Percentiles rank a stretch among this genome's conserved stretches.
These are phyloP conservation scores for Mycena galopus DNA, from an alignment of 768 basidiomycete species.

Conservation along the genomic window DNA sequence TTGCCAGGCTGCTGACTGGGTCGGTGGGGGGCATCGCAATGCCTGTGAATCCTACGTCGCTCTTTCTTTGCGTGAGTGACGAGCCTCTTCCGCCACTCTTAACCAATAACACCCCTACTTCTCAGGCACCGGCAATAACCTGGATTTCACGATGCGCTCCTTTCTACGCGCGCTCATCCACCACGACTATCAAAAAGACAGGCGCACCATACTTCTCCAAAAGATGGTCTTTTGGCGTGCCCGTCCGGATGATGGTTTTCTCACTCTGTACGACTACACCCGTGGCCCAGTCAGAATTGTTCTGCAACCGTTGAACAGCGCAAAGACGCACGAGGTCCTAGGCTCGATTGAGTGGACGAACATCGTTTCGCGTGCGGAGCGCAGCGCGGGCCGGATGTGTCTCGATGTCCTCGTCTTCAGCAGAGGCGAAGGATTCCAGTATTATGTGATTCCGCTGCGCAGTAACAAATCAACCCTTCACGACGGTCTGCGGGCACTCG, in stretches of 20 bases:
- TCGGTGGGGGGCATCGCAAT: neutral
- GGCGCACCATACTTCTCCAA: neutral
- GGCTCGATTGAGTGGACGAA: neutral
- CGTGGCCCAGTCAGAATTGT: too few species aligned
- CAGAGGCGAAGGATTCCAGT: neutral
- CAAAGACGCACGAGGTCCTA: neutral
- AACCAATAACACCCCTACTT: too few species aligned
- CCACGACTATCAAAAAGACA: neutral
- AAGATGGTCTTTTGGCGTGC: neutral
- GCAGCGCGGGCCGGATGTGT: too few species aligned
- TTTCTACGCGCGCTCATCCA: too few species aligned
- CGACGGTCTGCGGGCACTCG: neutral
- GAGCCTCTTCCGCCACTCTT: too few species aligned
- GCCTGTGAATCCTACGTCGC: neutral
- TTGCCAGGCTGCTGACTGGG: neutral
- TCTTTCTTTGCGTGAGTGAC: neutral
- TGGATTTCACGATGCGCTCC: too few species aligned
- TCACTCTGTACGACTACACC: conserved; percentile 7
- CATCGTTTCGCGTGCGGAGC: too few species aligned
- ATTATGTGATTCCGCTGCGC: neutral
- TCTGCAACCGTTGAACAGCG: too few species aligned
- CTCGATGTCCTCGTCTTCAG: neutral
- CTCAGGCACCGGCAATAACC: neutral
- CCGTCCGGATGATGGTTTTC: neutral
- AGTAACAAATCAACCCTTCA: neutral